A percentile compares a stretch with the other conserved stretches of the same genome.
Conservation (phyloP, 768 basidiomycete species). For the Naganishia onofrii region DNA sequence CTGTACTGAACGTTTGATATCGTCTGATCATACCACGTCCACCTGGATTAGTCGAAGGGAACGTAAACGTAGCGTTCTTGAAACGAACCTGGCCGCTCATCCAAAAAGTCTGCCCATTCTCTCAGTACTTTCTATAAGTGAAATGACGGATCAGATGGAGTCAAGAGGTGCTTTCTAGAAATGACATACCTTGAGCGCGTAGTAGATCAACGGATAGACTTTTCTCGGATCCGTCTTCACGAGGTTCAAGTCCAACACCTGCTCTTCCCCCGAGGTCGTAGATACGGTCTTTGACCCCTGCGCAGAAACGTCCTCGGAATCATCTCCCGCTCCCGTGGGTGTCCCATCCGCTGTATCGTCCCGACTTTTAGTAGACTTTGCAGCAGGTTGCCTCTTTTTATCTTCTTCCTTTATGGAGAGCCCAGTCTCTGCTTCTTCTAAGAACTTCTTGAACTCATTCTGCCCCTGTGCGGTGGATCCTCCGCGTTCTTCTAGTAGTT, state of each 20-base stretch:
- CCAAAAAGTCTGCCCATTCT: conserved; percentile 96
- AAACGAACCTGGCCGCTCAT: conserved; percentile 76
- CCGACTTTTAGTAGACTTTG: conserved; percentile 2
- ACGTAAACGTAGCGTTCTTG: background rate
- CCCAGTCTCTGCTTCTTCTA: conserved; percentile 63
- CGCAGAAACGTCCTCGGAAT: conserved; percentile 1
- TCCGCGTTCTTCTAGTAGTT: conserved; percentile 77
- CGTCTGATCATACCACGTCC: conserved; percentile 57
- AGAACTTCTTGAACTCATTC: conserved; percentile 75
- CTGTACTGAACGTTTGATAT: conserved; percentile 80
- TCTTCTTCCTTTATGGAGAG: conserved; percentile 50
- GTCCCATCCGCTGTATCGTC: conserved; percentile 19
- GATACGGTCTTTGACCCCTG: conserved; percentile 4
- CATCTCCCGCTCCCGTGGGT: conserved; percentile 24
- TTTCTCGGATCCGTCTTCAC: conserved; percentile 90
- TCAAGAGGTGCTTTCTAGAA: background rate
- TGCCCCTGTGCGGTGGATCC: conserved; percentile 55
- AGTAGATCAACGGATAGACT: conserved; percentile 94
- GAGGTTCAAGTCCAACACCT: conserved; percentile 71
- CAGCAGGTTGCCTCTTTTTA: conserved; percentile 35
- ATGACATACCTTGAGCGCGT: conserved; percentile 68
- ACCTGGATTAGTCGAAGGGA: background rate
- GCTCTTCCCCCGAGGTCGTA: conserved; percentile 50
- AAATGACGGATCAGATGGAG: background rate
- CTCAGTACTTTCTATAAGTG: conserved; percentile 66